Conservation (phyloP, 371 early-diverging fungal species). For the Mycotypha africana region DNA sequence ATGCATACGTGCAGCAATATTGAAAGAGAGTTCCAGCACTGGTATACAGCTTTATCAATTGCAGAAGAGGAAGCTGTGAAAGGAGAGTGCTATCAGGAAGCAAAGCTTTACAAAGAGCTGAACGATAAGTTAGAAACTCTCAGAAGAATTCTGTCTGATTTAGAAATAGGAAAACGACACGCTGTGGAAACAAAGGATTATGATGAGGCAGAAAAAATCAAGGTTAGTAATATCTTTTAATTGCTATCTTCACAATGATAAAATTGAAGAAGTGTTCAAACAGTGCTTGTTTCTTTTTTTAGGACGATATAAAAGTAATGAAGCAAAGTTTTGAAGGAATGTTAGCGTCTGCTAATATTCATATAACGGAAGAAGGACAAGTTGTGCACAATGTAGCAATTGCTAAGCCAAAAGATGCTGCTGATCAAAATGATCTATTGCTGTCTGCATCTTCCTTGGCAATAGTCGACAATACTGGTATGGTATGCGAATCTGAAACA, state of each 20-base stretch:
- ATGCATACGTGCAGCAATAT: constrained; percentile 20
- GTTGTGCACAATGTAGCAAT: constrained; percentile 8
- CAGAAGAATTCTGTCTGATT: constrained; percentile 47
- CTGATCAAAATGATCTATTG: no score
- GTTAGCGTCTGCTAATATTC: constrained; percentile 15
- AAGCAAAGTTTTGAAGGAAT: constrained; percentile 16
- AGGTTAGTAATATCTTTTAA: no score
- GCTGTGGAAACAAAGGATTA: constrained; percentile 68
- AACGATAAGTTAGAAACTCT: constrained; percentile 27
- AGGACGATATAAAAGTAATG: constrained; percentile 24
- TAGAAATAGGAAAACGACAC: constrained; percentile 52
- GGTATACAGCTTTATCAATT: constrained; percentile 26
- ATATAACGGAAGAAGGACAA: constrained; percentile 17
- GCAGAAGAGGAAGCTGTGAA: constrained; percentile 34
- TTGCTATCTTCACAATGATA: no score
- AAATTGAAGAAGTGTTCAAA: no score
- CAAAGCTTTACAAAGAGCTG: constrained; percentile 48
- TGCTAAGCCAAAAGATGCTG: no score
- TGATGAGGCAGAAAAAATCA: constrained; percentile 68
- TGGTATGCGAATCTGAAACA: no score
- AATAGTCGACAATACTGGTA: no score
- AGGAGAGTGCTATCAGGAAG: constrained; percentile 55
- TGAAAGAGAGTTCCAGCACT: constrained; percentile 39
- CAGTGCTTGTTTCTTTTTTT: no score
- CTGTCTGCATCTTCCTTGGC: no score